phyloP scores from a whole-genome alignment of 2,329 filamentous ascomycete genomes.

The Didymellaceae sp. region DNA sequence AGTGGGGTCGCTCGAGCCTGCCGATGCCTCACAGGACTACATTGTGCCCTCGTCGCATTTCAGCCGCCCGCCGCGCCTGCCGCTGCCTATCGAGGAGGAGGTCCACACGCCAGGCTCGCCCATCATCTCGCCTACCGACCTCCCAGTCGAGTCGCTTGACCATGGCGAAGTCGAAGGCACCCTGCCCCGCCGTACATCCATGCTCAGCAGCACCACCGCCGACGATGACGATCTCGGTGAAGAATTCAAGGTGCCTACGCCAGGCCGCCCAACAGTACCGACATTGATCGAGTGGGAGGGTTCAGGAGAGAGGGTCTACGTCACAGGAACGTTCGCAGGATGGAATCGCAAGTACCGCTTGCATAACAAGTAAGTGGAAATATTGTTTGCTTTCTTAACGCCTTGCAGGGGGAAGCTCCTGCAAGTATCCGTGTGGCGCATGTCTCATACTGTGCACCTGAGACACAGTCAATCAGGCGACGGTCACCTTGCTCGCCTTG shows the following conservation, averaged over 20 bases:
- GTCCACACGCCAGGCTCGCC: conserved; percentile 88
- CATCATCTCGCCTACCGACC: conserved; percentile 75
- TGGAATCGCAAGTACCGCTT: conserved; percentile 95
- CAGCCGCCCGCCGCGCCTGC: conserved; percentile 82
- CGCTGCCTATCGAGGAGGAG: conserved; percentile 92
- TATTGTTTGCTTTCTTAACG: conserved; percentile 32
- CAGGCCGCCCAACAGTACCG: conserved; percentile 79
- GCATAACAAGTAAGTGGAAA: conserved; percentile 73
- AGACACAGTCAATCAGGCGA: conserved; percentile 29
- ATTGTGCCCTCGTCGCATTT: conserved; percentile 52
- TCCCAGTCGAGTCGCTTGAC: conserved; percentile 55
- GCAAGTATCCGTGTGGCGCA: conserved; percentile 32
- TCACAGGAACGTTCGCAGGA: conserved; percentile 95
- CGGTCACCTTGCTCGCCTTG: conserved; percentile 11
- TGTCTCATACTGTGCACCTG: conserved; percentile 19
- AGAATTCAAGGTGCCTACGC: conserved; percentile 65
- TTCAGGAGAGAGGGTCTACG: conserved; percentile 87
- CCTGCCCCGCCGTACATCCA: conserved; percentile 62
- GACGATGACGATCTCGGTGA: conserved; percentile 72
- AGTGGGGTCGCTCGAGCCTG: conserved; percentile 36
- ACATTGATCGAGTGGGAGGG: conserved; percentile 85
- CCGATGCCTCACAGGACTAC: conserved; percentile 46
- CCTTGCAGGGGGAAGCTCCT: conserved; percentile 16
- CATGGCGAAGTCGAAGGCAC: conserved; percentile 55
- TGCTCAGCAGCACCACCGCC: conserved; percentile 63